Base-by-base conservation (phyloP, 495 filamentous ascomycete genomes). In the Lineolata rhizophorae region DNA sequence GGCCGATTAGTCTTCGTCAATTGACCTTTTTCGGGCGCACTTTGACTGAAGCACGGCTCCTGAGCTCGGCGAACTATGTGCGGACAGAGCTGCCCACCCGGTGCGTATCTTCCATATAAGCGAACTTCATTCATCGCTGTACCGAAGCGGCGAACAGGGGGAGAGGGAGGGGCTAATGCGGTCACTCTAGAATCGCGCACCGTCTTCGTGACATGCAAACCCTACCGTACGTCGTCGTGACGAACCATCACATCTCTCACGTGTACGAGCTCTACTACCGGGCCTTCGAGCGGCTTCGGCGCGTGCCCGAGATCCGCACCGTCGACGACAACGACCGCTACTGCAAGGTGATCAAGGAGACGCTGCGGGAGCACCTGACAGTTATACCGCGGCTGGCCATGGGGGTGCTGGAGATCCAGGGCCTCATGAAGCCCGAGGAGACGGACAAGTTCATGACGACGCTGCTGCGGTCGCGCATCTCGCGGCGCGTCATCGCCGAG, bases 181-280 rank as follows among this genome's bases (percentile, higher is more conserved):
- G 6, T 25, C 22, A 25, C 22, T 28, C 12, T 27, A 83, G 83
- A 36, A 64, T 93, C 35, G 77, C 85, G 17, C 90, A 99, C 45
- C 76, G 87, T 11, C 73, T 99, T 31, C 79, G 90, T 28, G 85
- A 99, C 47, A 95, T 99, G 64, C 90, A 99, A 55, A 83, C 76
- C 35, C 58, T 99, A 27, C 87, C 87, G 13, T 99, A 92, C 45
- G 81, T 90, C 9, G 85, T 94, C 20, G 77, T 95, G 12, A 81
- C 81, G n/a, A 99, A 99, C 46, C 69, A 70, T 8, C 78, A 95
- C 46, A 72, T 99, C 34, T 81, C 75, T 38, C 71, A 85, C 36
- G 90, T 95, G 10, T 95, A 95, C 56, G 84, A 95, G 47, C 61
- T 94, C 4, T 99, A 99, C 57, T 91, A 92, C 55, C 70, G 70